Base-by-base conservation (phyloP, 2,329 filamentous ascomycete species). In the Ophiostoma populinum region DNA sequence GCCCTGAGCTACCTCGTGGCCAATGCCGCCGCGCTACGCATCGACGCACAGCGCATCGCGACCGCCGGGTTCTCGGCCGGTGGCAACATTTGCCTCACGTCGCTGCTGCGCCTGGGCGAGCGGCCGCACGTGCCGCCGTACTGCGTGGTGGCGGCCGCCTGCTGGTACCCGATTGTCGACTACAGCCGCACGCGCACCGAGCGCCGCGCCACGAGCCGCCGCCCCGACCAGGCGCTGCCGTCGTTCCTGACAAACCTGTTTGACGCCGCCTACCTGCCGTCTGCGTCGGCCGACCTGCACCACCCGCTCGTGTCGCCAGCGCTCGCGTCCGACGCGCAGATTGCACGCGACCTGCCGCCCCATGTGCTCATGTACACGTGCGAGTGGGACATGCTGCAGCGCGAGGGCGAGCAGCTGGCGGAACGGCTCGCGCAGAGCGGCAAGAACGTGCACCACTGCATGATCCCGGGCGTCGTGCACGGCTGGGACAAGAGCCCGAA, bases 401-500 rank as follows among this genome's bases (percentile, higher is more conserved):
- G 44, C 3, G 50, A 53, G 38, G 51, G 46, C 22, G 42, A 35
- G 20, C 30, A 32, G 0, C 28, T 43, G 15, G 43, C 43, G 3
- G n/a, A 20, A 1, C 42, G 44, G 5, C 38, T 46, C 1, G 32
- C 47, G 7, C 57, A 59, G 1, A 50, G 70, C 5, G 57, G 56
- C 17, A 77, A 75, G 53, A 59, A 59, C 7, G 65, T 78, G 1
- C 55, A 58, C 34, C 75, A 73, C 44, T 63, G 62, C 18, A 65
- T 72, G 52, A 61, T 78, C 2, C 54, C 59, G 4, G 67, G 60
- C 3, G 71, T 73, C 16, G 61, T 64, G 19, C 74, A 78, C 47
- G 73, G 63, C 0, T 79, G 74, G 64, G 74, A 79, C 46, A 79
- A 78, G 53, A 65, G 65, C 19, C 70, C 72, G 1, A 75, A 74